Evolutionary conservation across 345 rosid species (phyloP).

Genomic region (Noccaea bulbosa): DNA sequence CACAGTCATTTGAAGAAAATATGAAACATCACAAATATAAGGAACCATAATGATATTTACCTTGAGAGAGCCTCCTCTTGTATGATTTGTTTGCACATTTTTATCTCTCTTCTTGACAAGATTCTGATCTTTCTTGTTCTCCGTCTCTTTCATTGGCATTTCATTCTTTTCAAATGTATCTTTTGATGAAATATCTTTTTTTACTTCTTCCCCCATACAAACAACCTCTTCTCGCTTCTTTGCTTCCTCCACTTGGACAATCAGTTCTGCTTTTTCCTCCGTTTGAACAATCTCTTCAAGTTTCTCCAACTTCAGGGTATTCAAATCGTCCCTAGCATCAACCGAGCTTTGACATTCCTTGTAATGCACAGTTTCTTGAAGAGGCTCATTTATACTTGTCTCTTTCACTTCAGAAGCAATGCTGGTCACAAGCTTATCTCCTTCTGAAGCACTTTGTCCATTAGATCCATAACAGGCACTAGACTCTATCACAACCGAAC

Average conservation of each 20-base stretch:
- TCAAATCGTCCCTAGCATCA: conserved; percentile 28
- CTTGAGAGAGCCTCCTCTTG: conserved; percentile 52
- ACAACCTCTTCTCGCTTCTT: conserved; percentile 39
- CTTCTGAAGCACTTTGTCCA: conserved; percentile 42
- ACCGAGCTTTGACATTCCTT: conserved; percentile 45
- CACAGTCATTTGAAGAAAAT: background rate
- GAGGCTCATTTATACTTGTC: conserved; percentile 24
- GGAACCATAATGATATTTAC: conserved; percentile 42
- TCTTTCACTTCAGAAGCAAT: conserved; percentile 42
- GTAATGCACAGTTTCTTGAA: conserved; percentile 45
- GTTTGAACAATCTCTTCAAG: conserved; percentile 43
- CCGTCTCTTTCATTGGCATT: conserved; percentile 30
- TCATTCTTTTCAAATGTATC: conserved; percentile 10
- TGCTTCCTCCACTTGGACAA: conserved; percentile 20
- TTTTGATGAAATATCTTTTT: conserved; percentile 35
- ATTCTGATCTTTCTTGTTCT: conserved; percentile 40
- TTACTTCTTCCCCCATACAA: conserved; percentile 17
- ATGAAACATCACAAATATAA: background rate
- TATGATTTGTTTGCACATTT: conserved; percentile 40
- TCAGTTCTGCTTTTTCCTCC: conserved; percentile 11
- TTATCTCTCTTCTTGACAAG: conserved; percentile 38
- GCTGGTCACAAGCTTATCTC: conserved; percentile 37
- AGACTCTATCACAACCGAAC: conserved; percentile 34
- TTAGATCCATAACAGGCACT: conserved; percentile 22
- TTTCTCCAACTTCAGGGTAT: conserved; percentile 31